phyloP scores from a whole-genome alignment of 805 yeast genomes.

The Blastobotrys chiropterorum region DNA sequence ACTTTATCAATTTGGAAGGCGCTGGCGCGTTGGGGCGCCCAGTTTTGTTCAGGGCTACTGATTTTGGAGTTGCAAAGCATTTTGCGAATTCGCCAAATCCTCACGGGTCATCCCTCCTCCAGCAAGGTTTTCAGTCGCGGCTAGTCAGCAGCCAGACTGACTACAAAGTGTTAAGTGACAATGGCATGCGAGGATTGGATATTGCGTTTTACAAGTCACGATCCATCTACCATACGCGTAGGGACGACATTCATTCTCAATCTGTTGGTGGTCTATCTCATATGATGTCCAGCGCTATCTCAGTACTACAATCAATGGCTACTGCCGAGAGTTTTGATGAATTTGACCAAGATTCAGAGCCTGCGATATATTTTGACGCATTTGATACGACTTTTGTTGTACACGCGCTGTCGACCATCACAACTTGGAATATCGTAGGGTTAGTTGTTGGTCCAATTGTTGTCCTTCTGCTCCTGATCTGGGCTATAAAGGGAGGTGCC shows the following conservation, averaged over 20 bases:
- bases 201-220: slow-evolving; percentile 86
- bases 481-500: slow-evolving; percentile 36
- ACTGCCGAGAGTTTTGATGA: slow-evolving; percentile 33
- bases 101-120: slow-evolving; percentile 73
- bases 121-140: slow-evolving; percentile 75
- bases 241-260: slow-evolving; percentile 62
- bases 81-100: slow-evolving; percentile 50
- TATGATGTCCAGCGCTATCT: slow-evolving; percentile 70
- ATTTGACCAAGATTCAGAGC: slow-evolving; percentile 17
- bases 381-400: slow-evolving; percentile 50
- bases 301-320: slow-evolving; percentile 45
- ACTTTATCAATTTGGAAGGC: slow-evolving; percentile 79
- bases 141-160: slow-evolving; percentile 79
- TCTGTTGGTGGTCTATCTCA: slow-evolving; percentile 71
- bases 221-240: slow-evolving; percentile 70
- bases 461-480: slow-evolving; percentile 36
- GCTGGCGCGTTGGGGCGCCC: slow-evolving; percentile 91
- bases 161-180: slow-evolving; percentile 57
- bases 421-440: slow-evolving; percentile 46
- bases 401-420: slow-evolving; percentile 45
- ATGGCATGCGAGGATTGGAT: slow-evolving; percentile 80
- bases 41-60: slow-evolving; percentile 76
- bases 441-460: slow-evolving; percentile 52
- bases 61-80: slow-evolving; percentile 59
- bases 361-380: slow-evolving; percentile 61